Percentiles rank a stretch among this genome's conserved stretches.
Evolutionary conservation across 2,329 filamentous ascomycete species (phyloP).

Genomic region (Zymoseptoria passerinii): DNA sequence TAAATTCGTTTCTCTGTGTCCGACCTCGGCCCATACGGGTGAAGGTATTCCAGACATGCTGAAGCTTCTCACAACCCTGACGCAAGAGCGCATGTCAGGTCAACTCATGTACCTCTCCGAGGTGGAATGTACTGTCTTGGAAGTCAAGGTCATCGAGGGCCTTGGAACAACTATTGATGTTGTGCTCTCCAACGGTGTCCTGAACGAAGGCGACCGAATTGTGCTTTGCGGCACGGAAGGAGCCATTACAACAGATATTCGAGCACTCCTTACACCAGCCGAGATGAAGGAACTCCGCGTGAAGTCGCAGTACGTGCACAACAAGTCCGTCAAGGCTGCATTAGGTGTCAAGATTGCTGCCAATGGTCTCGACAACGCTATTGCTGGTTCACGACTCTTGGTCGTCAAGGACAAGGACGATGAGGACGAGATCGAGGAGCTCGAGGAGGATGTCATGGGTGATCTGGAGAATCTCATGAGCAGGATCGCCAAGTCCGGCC

Average conservation of each 20-base stretch:
- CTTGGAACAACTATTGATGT: constrained; percentile 99
- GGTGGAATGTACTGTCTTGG: constrained; percentile 92
- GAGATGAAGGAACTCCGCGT: constrained; percentile 89
- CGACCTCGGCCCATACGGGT: constrained; percentile 95
- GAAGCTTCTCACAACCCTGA: constrained; percentile 84
- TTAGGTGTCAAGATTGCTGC: constrained; percentile 98
- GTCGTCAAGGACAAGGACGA: constrained; percentile 93
- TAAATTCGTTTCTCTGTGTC: constrained; percentile 87
- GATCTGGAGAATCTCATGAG: constrained; percentile 87
- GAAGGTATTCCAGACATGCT: constrained; percentile 99
- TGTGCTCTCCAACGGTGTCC: constrained; percentile 87
- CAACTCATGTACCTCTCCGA: constrained; percentile 98
- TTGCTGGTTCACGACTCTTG: constrained; percentile 88
- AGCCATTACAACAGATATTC: constrained; percentile 87
- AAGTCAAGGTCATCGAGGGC: constrained; percentile 98
- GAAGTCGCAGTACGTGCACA: constrained; percentile 95
- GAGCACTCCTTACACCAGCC: constrained; percentile 85
- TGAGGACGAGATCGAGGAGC: constrained; percentile 64
- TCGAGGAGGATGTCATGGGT: constrained; percentile 92
- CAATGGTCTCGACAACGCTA: constrained; percentile 88
- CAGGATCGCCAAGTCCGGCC: constrained; percentile 83
- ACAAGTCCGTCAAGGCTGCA: constrained; percentile 97
- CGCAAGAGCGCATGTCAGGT: constrained; percentile 94
- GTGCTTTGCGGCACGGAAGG: constrained; percentile 96
- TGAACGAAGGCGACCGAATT: constrained; percentile 88